Conservation (phyloP, 805 yeast species). For the Teunomyces atbi region DNA sequence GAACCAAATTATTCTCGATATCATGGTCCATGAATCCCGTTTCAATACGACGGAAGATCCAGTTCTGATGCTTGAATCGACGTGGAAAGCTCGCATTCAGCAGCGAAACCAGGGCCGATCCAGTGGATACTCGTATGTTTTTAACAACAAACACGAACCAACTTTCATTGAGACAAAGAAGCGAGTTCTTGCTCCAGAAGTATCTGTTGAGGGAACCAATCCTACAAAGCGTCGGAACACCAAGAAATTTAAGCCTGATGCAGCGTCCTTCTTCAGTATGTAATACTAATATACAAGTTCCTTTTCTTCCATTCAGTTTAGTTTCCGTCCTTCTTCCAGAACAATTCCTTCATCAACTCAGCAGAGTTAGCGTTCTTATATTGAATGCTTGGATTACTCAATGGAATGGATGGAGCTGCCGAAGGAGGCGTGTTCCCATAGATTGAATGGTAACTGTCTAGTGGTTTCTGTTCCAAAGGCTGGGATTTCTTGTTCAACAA, state of each 20-base stretch:
- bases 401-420: background rate
- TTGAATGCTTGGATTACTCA: background rate
- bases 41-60: background rate
- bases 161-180: background rate
- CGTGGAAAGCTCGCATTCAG: constrained; percentile 2
- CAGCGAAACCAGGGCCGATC: background rate
- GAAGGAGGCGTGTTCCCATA: constrained; percentile 7
- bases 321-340: constrained; percentile 8
- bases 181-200: background rate
- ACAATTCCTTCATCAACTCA: constrained; percentile 8
- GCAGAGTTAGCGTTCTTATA: constrained; percentile 6
- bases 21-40: background rate
- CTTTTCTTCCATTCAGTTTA: too few species aligned
- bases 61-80: background rate
- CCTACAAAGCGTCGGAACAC: background rate
- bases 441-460: constrained; percentile 14
- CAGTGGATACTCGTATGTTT: background rate
- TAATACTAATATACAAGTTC: constrained; percentile 5
- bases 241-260: constrained; percentile 13
- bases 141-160: constrained; percentile 1
- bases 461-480: background rate
- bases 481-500: constrained; percentile 16
- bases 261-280: constrained; percentile 17
- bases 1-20: background rate
- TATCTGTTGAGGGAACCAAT: background rate